phyloP scores from a whole-genome alignment of 2,329 filamentous ascomycete species.

The Dothideomycetes sp. region DNA sequence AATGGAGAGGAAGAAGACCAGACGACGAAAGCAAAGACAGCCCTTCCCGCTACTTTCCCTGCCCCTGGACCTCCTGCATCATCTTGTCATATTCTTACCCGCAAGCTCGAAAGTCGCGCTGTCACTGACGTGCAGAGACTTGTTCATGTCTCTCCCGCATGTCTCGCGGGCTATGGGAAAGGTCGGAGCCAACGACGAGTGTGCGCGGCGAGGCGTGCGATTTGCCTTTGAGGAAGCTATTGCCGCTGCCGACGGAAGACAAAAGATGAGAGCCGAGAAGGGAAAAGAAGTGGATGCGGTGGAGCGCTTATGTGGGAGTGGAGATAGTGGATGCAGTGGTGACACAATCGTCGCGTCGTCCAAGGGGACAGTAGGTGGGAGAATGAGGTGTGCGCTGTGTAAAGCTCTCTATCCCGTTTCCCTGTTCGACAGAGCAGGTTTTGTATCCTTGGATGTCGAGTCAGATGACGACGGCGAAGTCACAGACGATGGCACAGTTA shows the following conservation, averaged over 20 bases:
- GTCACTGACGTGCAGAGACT: slow-evolving; percentile 5
- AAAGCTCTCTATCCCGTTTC: slow-evolving; percentile 8
- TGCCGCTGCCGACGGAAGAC: not conserved
- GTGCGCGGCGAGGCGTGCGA: not conserved
- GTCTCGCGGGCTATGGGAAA: too few relatives aligned
- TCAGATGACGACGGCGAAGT: not conserved
- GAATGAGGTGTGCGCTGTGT: slow-evolving; percentile 6
- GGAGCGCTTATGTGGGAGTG: not conserved
- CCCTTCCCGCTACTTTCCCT: slow-evolving; percentile 7
- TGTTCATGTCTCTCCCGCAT: slow-evolving; percentile 6
- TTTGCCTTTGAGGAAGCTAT: not conserved
- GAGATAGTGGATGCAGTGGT: too few relatives aligned
- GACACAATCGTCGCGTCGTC: too few relatives aligned
- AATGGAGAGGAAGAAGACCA: too few relatives aligned
- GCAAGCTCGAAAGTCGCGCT: slow-evolving; percentile 6
- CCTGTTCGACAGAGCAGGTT: slow-evolving; percentile 19
- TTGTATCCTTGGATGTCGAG: slow-evolving; percentile 10
- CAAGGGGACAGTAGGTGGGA: not conserved
- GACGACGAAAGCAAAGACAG: not conserved
- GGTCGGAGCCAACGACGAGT: too few relatives aligned
- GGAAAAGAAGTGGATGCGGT: not conserved
- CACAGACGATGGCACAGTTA: not conserved
- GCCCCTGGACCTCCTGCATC: slow-evolving; percentile 9
- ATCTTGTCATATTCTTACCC: too few relatives aligned
- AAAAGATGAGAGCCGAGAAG: not conserved